Base-by-base conservation (phyloP, 352 stramenopile genomes). In the Ophiocytium majus region DNA sequence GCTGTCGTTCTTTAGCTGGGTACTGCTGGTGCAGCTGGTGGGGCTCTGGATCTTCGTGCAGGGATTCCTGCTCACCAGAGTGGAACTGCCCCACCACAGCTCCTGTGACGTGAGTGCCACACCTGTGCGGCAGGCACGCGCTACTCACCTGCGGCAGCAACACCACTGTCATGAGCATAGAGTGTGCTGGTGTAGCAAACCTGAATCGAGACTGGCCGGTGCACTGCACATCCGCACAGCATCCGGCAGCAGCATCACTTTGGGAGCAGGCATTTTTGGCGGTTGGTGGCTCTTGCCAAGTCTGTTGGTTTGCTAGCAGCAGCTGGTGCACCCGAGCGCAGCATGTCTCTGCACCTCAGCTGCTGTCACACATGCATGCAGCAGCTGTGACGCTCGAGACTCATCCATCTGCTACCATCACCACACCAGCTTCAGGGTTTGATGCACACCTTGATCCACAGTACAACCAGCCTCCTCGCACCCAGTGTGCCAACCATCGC, bases 31-130 rank as follows among this genome's bases (percentile, higher is more conserved):
- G 50, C 84, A 88, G 50, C 80, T 88, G 34, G 86, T 82, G 9
- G 84, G 84, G 0, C 66, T 89, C 9, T 81, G 71, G n/a, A 75
- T 87, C 34, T 89, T 89, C 79, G 80, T 83, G 49, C 82, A 83
- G 49, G 86, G 86, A 10, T 89, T 89, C 81, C 89, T 89, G 32
- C 82, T 89, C 37, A 89, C 86, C 14, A 49, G 86, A 10, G 50
- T 89, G 43, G 86, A 89, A 37, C 71, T 89, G 35, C 74, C 50
- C 35, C 50, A 82, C 17, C 75, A 85, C 34, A 86, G 79, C 5
- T 23, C 79, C 32, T 89, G 86, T 57, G 83, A 89, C 36, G 85
- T 88, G 36, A 76, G 31, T 9, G 23, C 23, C 0, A 37, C 33
- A 5, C n/a, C n/a, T n/a, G 37, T 23, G 33, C 33, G 34, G 34